Percentiles rank a stretch among this genome's conserved stretches.
Evolutionary conservation across 352 stramenopile species (phyloP).

Genomic region (Globisporangium orthogonon): DNA sequence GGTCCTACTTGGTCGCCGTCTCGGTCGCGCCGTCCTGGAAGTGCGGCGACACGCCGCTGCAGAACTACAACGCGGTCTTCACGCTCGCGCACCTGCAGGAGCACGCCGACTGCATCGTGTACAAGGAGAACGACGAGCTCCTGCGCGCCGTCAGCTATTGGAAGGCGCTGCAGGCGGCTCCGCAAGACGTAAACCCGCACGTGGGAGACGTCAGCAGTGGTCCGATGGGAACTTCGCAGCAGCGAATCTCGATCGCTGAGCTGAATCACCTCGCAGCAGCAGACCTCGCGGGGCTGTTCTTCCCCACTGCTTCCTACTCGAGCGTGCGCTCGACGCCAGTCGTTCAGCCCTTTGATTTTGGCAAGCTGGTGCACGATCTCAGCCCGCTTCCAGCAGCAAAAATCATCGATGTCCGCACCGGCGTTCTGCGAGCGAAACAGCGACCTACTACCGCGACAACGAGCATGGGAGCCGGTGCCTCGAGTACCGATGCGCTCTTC

Average conservation of each 20-base stretch:
- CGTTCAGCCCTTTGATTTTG: conserved; percentile 39
- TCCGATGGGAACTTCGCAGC: neutral
- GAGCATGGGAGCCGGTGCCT: neutral
- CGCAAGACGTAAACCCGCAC: neutral
- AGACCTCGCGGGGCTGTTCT: conserved; percentile 57
- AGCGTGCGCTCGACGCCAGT: neutral
- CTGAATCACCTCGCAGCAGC: conserved; percentile 49
- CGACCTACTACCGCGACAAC: neutral
- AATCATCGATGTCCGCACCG: conserved; percentile 56
- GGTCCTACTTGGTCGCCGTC: conserved; percentile 51
- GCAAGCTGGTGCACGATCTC: conserved; percentile 47
- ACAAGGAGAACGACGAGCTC: conserved; percentile 85
- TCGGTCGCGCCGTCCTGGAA: conserved; percentile 63
- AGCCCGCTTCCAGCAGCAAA: conserved; percentile 52
- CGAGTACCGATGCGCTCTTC: conserved; percentile 2
- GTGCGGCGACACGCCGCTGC: conserved; percentile 65
- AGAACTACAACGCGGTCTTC: conserved; percentile 86
- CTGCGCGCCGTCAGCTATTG: conserved; percentile 49
- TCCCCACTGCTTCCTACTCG: conserved; percentile 23
- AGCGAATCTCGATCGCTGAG: conserved; percentile 40
- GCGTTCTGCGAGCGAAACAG: conserved; percentile 1
- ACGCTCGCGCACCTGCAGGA: conserved; percentile 63
- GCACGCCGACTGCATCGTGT: conserved; percentile 71
- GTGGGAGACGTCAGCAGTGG: neutral
- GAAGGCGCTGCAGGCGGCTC: conserved; percentile 21